These are phyloP conservation scores for Saturnispora bothae DNA, from an alignment of 805 yeast species.

Conservation along the genomic window DNA sequence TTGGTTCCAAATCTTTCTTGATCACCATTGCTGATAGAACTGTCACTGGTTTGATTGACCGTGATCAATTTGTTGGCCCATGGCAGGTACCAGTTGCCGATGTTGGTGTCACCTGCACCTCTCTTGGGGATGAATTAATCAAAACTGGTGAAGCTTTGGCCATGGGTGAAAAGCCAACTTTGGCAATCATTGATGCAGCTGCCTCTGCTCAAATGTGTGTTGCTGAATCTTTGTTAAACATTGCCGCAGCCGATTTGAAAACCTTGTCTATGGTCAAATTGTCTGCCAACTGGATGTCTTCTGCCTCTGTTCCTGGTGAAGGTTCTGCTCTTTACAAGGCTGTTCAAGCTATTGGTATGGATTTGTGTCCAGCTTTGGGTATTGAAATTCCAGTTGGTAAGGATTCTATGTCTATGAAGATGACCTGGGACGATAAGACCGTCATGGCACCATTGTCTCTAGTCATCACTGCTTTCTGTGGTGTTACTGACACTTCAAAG, in stretches of 20 bases:
- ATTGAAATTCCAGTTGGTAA: conserved; percentile 95
- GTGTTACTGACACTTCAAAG: conserved; percentile 70
- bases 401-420: conserved; percentile 98
- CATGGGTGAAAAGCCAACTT: conserved; percentile 90
- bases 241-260: conserved; percentile 82
- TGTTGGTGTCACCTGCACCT: conserved; percentile 90
- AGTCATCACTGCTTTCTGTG: conserved; percentile 83
- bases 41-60: conserved; percentile 92
- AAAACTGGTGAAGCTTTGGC: conserved; percentile 95
- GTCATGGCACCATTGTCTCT: conserved; percentile 94
- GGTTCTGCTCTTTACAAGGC: conserved; percentile 94
- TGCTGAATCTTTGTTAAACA: conserved; percentile 84
- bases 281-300: conserved; percentile 99
- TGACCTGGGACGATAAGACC: conserved; percentile 90
- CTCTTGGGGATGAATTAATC: conserved; percentile 63
- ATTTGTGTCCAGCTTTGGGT: conserved; percentile 87
- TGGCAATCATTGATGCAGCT: conserved; percentile 78
- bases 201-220: conserved; percentile 94
- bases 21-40: conserved; percentile 98
- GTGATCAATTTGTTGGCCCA: conserved; percentile 98
- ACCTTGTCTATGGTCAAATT: conserved; percentile 65
- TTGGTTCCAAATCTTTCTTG: conserved; percentile 88
- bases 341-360: conserved; percentile 91
- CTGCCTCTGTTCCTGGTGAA: conserved; percentile 91
- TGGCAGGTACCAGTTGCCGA: conserved; percentile 99